Conservation (phyloP, 176 grass and related monocot species). For the sorghum (Sorghum bicolor) region Sorghum_bicolor_NCBIv3 NC_012876.2:58919001-58919500, state of each 20-base stretch:
- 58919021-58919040: neutral
- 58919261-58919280: neutral
- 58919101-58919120: neutral
- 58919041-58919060: neutral
- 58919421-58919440: neutral
- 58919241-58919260: neutral
- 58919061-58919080: neutral
- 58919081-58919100: neutral
- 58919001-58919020: no score
- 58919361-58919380: conserved; percentile 15
- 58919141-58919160: neutral
- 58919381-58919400: neutral
- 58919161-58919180: neutral
- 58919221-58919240: neutral
- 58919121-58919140: conserved; percentile 15
- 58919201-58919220: conserved; percentile 7
- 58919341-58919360: neutral
- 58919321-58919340: neutral
- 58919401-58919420: no score
- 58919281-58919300: neutral
- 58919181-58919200: neutral
- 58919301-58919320: neutral
- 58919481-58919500: neutral
- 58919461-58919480: neutral
- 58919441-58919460: neutral